Conservation (phyloP, 2,329 filamentous ascomycete species). For the Hymenoscyphus fraxineus region DNA sequence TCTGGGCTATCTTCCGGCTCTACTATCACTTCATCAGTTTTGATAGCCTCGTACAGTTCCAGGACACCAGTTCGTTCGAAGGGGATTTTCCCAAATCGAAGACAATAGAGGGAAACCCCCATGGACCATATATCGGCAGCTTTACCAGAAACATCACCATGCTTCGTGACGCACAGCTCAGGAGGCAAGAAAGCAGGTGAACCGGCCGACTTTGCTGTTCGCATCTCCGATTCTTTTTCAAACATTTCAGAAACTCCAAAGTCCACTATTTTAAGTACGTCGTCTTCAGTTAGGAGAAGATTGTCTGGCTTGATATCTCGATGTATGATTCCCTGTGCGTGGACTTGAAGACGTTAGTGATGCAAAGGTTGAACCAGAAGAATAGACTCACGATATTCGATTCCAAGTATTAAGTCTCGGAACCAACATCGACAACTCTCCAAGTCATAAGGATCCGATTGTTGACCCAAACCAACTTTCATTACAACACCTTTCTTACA, state of each 20-base stretch:
- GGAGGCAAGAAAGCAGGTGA: constrained; percentile 93
- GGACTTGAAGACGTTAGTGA: constrained; percentile 52
- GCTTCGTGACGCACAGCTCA: constrained; percentile 81
- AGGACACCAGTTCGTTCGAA: constrained; percentile 77
- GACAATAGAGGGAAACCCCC: constrained; percentile 90
- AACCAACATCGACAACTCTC: constrained; percentile 90
- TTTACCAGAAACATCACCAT: constrained; percentile 81
- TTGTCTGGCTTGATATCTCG: constrained; percentile 98
- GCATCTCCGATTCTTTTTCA: constrained; percentile 81
- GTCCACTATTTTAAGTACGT: constrained; percentile 95
- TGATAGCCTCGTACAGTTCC: constrained; percentile 87
- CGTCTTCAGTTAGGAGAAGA: constrained; percentile 80
- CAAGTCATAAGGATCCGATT: constrained; percentile 74
- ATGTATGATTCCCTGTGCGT: constrained; percentile 91
- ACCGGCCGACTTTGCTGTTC: constrained; percentile 86
- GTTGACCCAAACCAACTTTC: constrained; percentile 86
- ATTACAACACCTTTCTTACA: constrained; percentile 97
- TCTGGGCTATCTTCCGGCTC: constrained; percentile 60
- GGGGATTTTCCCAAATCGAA: constrained; percentile 83
- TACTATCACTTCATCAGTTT: constrained; percentile 61
- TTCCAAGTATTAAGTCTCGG: constrained; percentile 86
- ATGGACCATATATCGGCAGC: constrained; percentile 98
- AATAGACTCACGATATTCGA: constrained; percentile 73
- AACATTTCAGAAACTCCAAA: constrained; percentile 99
- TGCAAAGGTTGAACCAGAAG: background rate